Base-by-base conservation (phyloP, 2,329 filamentous ascomycete species). In the Thermothelomyces thermophilus region DNA sequence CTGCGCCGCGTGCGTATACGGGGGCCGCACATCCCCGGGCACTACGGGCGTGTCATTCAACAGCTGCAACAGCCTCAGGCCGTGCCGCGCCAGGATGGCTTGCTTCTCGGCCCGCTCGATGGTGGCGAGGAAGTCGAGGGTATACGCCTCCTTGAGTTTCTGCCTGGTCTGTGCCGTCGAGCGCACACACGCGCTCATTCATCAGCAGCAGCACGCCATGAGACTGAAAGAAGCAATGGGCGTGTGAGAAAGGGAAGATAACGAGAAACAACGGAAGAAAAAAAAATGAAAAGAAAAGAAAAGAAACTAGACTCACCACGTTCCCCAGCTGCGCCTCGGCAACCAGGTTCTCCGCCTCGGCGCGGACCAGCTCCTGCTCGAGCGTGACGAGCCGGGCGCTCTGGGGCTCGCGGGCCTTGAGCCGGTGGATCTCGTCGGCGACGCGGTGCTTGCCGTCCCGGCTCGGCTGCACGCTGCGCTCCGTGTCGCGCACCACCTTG, bases 71-170 rank as follows among this genome's bases (percentile, higher is more conserved):
- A 98, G 79, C 37, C 89, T 83, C 48, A 89, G 86, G 17, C 90
- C 91, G 65, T 97, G 90, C 62, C 87, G 87, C 50, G 93, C 91
- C 14, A 98, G 79, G 53, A 98, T 87, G 61, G 91, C 87, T 67
- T 98, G 93, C 73, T 97, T 97, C 74, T 97, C 93, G 20, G 90
- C 90, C 28, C 91, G 86, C 74, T 98, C 93, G 60, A 98, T 95
- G 17, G 90, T 87, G 52, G 90, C 90, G 14, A 86, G 81, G 57
- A 95, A 87, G 66, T 97, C 90, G 53, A 87, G 69, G 58, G 90
- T 87, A 65, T 91, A 97, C 20, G 93, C 88, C 69, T 96, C 88
- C 72, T 95, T 96, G 70, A 98, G 77, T 72, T 96, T 97, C 69
- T 93, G 87, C 51, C 93, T 87, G 31, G 93, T 97, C 87, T 93